Evolutionary conservation across 495 filamentous ascomycete species (phyloP).

Genomic region (Penicillium pulvis): DNA sequence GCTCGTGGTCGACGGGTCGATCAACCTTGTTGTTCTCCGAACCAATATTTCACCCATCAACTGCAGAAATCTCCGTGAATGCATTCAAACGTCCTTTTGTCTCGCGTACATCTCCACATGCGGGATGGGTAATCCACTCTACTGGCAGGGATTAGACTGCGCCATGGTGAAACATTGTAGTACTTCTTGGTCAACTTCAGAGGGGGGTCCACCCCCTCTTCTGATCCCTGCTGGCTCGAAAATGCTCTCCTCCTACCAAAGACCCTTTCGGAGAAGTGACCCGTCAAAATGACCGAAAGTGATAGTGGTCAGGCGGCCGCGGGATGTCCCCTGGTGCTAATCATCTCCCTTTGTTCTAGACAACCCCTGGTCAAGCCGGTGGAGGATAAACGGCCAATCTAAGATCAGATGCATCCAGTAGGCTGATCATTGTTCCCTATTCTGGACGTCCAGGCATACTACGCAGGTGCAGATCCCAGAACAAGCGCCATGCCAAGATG

Average conservation of each 20-base stretch:
- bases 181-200: slow-evolving; percentile 13
- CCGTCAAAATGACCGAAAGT: neutral
- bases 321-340: slow-evolving; percentile 6
- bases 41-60: neutral
- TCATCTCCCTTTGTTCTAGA: slow-evolving; percentile 9
- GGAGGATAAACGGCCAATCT: slow-evolving; percentile 13
- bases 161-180: slow-evolving; percentile 24
- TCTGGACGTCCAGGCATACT: slow-evolving; percentile 2
- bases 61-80: neutral
- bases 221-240: slow-evolving; percentile 26
- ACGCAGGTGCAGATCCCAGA: slow-evolving; percentile 24
- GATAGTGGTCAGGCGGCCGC: slow-evolving; percentile 6
- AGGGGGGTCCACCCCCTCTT: slow-evolving; percentile 25
- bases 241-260: slow-evolving; percentile 10
- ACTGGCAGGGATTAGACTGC: slow-evolving; percentile 27
- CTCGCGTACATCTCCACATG: slow-evolving; percentile 20
- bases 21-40: slow-evolving; percentile 30
- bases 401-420: slow-evolving; percentile 3
- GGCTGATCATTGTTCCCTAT: slow-evolving; percentile 2
- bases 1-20: slow-evolving; percentile 35
- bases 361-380: slow-evolving; percentile 6
- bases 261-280: slow-evolving; percentile 3
- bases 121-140: slow-evolving; percentile 16
- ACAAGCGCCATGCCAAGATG: slow-evolving; percentile 46
- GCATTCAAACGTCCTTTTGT: neutral